These are phyloP conservation scores for Meyerozyma athensensis DNA, from an alignment of 1,139 yeast genomes.

Conservation along the genomic window DNA sequence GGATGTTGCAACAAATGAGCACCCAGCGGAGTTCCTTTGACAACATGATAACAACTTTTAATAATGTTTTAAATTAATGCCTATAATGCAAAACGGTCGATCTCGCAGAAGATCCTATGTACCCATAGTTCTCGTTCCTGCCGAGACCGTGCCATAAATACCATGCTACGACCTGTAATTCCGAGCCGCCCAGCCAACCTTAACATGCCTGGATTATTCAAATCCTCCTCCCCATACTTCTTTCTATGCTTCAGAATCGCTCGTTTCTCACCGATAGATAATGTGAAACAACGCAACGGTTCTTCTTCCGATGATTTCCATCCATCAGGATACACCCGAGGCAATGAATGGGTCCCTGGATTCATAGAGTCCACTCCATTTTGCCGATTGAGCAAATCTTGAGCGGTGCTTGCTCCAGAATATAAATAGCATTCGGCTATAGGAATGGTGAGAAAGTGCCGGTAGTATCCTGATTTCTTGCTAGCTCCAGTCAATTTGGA, in stretches of 20 bases:
- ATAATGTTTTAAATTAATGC: not conserved
- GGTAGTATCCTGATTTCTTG: constrained; percentile 39
- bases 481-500: constrained; percentile 44
- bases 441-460: constrained; percentile 54
- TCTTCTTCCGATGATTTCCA: constrained; percentile 82
- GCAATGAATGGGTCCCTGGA: constrained; percentile 57
- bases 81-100: constrained; percentile 45
- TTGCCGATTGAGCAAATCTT: constrained; percentile 51
- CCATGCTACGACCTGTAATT: constrained; percentile 60
- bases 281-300: constrained; percentile 63
- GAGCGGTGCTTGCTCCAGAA: constrained; percentile 59
- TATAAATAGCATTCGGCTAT: constrained; percentile 67
- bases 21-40: not conserved
- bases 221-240: constrained; percentile 11
- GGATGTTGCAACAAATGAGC: not conserved
- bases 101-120: constrained; percentile 53
- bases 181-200: constrained; percentile 54
- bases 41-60: not conserved
- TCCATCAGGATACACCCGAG: constrained; percentile 75
- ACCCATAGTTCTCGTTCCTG: constrained; percentile 88
- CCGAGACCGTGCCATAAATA: constrained; percentile 76
- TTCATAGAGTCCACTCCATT: constrained; percentile 39
- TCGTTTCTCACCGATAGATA: constrained; percentile 76
- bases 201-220: constrained; percentile 36
- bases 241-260: constrained; percentile 23